Evolutionary conservation across 257 asterid species (phyloP).

Genomic region (Osmanthus fragrans): DNA sequence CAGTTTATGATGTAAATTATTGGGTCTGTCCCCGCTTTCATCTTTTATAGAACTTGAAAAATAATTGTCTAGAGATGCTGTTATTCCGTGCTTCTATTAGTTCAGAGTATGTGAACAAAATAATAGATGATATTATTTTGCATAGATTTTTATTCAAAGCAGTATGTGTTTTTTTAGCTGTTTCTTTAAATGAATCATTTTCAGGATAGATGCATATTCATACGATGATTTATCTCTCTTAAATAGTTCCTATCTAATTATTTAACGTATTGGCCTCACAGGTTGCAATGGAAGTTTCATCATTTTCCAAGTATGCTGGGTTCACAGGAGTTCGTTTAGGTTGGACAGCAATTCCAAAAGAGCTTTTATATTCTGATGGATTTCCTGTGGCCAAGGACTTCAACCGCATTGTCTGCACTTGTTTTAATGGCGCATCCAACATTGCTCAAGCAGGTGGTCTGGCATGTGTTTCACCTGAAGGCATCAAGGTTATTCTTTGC

Average conservation of each 20-base stretch:
- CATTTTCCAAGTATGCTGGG: constrained; percentile 95
- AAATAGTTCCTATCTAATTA: background rate
- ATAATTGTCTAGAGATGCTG: too few species aligned
- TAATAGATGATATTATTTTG: background rate
- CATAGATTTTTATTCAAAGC: too few species aligned
- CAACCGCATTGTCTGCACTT: constrained; percentile 90
- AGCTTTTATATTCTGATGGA: constrained; percentile 83
- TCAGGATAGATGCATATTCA: background rate
- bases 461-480: constrained; percentile 85
- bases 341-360: constrained; percentile 93
- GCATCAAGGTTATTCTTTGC: constrained; percentile 63
- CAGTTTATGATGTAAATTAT: too few species aligned
- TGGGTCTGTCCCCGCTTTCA: too few species aligned
- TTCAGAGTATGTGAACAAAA: background rate
- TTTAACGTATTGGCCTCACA: constrained; percentile 30
- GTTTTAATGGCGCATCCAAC: constrained; percentile 96
- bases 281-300: constrained; percentile 98
- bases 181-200: background rate
- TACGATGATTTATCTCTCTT: background rate
- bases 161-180: background rate
- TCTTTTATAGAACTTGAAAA: too few species aligned
- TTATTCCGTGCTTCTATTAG: too few species aligned
- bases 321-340: constrained; percentile 98
- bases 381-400: constrained; percentile 92
- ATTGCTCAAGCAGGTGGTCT: constrained; percentile 96